Base-by-base conservation (phyloP, 768 basidiomycete species). In the Mrakia hoshinonis region DNA sequence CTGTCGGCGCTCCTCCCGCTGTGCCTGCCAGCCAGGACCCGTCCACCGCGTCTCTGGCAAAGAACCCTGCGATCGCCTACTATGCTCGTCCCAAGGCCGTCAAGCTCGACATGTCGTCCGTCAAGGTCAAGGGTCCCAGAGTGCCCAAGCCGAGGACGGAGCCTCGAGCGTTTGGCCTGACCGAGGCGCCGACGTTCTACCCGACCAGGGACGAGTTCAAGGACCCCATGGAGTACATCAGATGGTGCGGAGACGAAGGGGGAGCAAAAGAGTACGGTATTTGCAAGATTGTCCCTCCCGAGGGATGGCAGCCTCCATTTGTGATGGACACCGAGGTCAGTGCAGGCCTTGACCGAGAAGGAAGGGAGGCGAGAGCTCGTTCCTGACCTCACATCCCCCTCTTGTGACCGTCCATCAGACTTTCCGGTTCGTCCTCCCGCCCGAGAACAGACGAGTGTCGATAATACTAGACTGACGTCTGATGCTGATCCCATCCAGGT, bases 251-350 rank as follows among this genome's bases (percentile, higher is more conserved):
- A 1, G 86, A 87, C 71, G 84, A 87, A 24, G 85, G 85, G 65
- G 80, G 82, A 39, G 95, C 89, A 0, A 84, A 83, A 77, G 81
- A 85, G 61, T 91, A 85, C 77, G 96, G 96, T 31, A 92, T 99
- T 76, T 94, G 91, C 82, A 99, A 99, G 82, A 87, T 99, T 69
- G 85, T 97, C 31, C 96, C 96, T 73, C 96, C 96, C 1, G 83
- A 84, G 69, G 89, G 85, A 26, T 99, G 96, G 96, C 85, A 89
- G 76, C 95, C 96, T 87, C 91, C 95, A 10, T 98, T 96, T 78
- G 88, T 91, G 13, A 90, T 94, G 55, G 88, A 97, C 78, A 92
- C 92, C 22, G 91, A 93, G 85, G 94, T 92, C 75, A 73, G 87
- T 82, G 26, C 12, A 31, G 55, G 31, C 10, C 5, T 9, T 29